phyloP scores from a whole-genome alignment of 306 rosid genomes.

The Glycine latifolia region DNA sequence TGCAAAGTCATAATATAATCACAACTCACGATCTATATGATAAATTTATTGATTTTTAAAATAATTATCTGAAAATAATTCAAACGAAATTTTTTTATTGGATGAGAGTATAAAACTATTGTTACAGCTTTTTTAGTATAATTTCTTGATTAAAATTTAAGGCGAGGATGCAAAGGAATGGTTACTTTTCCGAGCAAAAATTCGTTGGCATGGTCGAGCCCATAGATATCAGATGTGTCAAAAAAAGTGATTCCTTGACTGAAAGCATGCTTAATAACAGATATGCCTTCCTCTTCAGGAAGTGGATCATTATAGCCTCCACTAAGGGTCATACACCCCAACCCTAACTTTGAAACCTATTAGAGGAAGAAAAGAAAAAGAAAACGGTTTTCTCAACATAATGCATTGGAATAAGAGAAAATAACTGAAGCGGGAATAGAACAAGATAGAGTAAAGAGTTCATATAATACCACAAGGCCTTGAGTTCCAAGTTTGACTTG shows the following conservation, averaged over 20 bases:
- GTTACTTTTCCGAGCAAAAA: slow-evolving; percentile 71
- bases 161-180: background rate
- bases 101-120: background rate
- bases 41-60: no score
- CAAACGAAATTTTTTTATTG: no score
- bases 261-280: slow-evolving; percentile 66
- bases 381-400: background rate
- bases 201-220: slow-evolving; percentile 58
- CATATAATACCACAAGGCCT: slow-evolving; percentile 31
- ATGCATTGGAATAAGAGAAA: background rate
- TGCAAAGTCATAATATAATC: no score
- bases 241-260: slow-evolving; percentile 71
- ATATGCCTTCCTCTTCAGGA: no score
- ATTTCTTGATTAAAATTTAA: no score
- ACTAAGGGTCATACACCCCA: slow-evolving; percentile 69
- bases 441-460: no score
- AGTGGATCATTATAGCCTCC: slow-evolving; percentile 45
- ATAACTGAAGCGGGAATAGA: no score
- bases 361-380: no score
- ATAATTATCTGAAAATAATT: no score
- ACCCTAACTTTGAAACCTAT: slow-evolving; percentile 78
- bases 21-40: no score
- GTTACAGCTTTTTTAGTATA: background rate
- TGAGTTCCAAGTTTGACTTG: slow-evolving; percentile 35
- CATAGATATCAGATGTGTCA: slow-evolving; percentile 72